phyloP scores from a whole-genome alignment of 768 basidiomycete genomes.

The Podaxis rugospora region DNA sequence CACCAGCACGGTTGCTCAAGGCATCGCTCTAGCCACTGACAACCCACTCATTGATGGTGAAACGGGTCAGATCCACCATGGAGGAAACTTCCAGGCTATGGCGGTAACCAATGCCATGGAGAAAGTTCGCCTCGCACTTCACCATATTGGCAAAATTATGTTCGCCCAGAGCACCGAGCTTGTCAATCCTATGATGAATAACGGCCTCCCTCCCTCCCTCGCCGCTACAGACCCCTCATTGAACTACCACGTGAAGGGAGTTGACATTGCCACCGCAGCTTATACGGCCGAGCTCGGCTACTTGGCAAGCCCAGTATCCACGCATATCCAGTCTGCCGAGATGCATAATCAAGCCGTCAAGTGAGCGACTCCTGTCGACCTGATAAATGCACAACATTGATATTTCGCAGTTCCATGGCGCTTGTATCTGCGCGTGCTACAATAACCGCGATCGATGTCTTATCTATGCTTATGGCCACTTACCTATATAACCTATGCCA shows the following conservation, averaged over 20 bases:
- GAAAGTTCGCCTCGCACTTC: slow-evolving; percentile 70
- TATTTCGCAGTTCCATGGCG: slow-evolving; percentile 44
- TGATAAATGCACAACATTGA: not conserved
- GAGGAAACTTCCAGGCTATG: slow-evolving; percentile 89
- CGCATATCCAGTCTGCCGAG: slow-evolving; percentile 79
- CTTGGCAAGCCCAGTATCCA: slow-evolving; percentile 73
- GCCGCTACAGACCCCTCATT: slow-evolving; percentile 72
- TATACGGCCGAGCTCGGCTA: slow-evolving; percentile 77
- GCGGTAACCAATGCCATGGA: slow-evolving; percentile 80
- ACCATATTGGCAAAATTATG: slow-evolving; percentile 67
- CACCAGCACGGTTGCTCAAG: slow-evolving; percentile 1
- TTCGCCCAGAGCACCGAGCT: slow-evolving; percentile 73
- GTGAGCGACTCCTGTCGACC: slow-evolving; percentile 31
- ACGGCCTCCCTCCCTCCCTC: slow-evolving; percentile 70
- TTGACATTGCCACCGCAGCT: slow-evolving; percentile 79
- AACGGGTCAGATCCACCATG: slow-evolving; percentile 63
- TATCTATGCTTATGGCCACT: slow-evolving; percentile 63
- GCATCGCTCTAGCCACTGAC: slow-evolving; percentile 57
- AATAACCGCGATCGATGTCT: slow-evolving; percentile 62
- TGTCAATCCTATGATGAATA: slow-evolving; percentile 77
- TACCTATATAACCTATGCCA: slow-evolving; percentile 74
- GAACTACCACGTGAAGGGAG: slow-evolving; percentile 74
- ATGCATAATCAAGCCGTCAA: slow-evolving; percentile 86
- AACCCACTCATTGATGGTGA: slow-evolving; percentile 76
- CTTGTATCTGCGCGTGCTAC: slow-evolving; percentile 75